phyloP scores from a whole-genome alignment of 805 yeast species.

The Metschnikowia bowlesiae region DNA sequence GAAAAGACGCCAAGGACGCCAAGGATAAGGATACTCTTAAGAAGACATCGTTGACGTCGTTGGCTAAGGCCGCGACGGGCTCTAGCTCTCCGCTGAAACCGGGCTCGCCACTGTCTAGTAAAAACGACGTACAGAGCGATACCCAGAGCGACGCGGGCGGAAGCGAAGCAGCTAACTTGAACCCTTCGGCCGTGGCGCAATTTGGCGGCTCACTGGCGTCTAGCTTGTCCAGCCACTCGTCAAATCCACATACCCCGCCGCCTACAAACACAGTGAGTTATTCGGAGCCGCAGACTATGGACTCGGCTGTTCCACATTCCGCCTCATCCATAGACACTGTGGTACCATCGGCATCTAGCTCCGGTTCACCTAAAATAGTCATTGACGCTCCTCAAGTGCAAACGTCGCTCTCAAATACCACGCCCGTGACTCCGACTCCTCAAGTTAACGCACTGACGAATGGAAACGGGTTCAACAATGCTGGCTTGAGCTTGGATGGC shows the following conservation, averaged over 20 bases:
- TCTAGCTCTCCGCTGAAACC: constrained; percentile 1
- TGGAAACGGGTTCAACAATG: not conserved
- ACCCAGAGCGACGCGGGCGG: not conserved
- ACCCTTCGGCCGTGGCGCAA: constrained; percentile 2
- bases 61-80: constrained; percentile 7
- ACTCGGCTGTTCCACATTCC: not conserved
- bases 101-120: constrained; percentile 1
- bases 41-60: constrained; percentile 1
- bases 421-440: constrained; percentile 18
- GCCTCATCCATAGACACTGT: not conserved
- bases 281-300: constrained; percentile 5
- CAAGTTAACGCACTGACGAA: not conserved
- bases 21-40: constrained; percentile 30
- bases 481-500: constrained; percentile 10
- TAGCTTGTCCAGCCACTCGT: not conserved
- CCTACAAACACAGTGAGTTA: not conserved
- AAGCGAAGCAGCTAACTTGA: not conserved
- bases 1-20: constrained; percentile 34
- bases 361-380: constrained; percentile 15
- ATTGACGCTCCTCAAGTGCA: constrained; percentile 17
- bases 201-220: constrained; percentile 3
- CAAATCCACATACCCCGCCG: constrained; percentile 4
- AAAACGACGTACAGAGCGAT: constrained; percentile 10
- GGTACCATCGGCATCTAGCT: constrained; percentile 11
- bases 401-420: constrained; percentile 11